Evolutionary conservation across 1,284 basidiomycete species (phyloP).

Genomic region (Ustilago curta): DNA sequence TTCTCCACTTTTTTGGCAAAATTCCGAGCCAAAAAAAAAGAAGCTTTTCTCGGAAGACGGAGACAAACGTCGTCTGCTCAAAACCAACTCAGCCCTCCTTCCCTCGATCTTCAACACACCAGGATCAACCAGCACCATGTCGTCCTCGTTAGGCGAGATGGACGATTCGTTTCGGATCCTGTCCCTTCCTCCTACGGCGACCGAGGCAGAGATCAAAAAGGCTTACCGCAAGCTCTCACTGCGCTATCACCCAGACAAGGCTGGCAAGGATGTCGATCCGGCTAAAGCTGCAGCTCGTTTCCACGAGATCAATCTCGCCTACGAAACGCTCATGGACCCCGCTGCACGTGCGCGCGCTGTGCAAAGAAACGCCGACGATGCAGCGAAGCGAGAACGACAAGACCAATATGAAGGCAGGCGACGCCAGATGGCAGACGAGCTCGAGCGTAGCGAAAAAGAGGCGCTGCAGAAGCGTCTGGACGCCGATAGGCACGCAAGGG

Average conservation of each 20-base stretch:
- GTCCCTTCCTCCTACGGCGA: conserved; percentile 76
- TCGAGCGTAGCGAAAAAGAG: conserved; percentile 83
- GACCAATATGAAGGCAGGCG: conserved; percentile 82
- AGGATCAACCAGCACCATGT: conserved; percentile 11
- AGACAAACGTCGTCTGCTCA: conserved; percentile 1
- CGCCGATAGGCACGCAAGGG: conserved; percentile 63
- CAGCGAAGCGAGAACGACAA: conserved; percentile 79
- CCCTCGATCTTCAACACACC: background rate
- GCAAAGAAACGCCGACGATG: conserved; percentile 79
- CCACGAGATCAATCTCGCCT: conserved; percentile 85
- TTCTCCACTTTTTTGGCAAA: conserved; percentile 29
- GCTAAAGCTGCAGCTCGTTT: conserved; percentile 78
- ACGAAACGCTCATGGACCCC: conserved; percentile 85
- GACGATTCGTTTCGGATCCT: conserved; percentile 72
- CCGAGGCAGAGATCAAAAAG: conserved; percentile 83
- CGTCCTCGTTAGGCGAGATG: conserved; percentile 29
- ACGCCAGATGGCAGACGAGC: conserved; percentile 82
- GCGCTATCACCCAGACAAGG: conserved; percentile 64
- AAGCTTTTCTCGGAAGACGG: conserved; percentile 29
- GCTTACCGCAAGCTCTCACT: conserved; percentile 73
- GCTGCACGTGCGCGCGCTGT: conserved; percentile 84
- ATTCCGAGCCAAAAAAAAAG: conserved; percentile 10
- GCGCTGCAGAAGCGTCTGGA: conserved; percentile 74
- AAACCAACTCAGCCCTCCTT: conserved; percentile 14
- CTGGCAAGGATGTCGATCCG: conserved; percentile 58